phyloP scores from a whole-genome alignment of 2,329 filamentous ascomycete species.

The Colletotrichum truncatum region DNA sequence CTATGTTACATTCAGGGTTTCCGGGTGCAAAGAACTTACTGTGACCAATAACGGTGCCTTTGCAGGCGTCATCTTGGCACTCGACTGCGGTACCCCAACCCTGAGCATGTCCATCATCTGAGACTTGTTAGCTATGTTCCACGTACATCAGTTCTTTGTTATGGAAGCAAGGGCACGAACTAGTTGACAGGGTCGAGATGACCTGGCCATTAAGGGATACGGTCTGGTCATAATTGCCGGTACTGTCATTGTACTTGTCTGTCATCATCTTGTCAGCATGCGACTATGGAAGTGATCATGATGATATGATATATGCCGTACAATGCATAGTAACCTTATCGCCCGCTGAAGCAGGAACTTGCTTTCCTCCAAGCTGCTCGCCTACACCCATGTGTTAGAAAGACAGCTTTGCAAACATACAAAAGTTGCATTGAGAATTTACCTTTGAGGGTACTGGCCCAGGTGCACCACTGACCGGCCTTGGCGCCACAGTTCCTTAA shows the following conservation, averaged over 20 bases:
- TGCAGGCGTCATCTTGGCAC: conserved; percentile 2
- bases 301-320: not conserved
- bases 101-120: not conserved
- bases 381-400: not conserved
- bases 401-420: rapidly evolving
- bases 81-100: conserved; percentile 8
- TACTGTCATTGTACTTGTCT: conserved; percentile 15
- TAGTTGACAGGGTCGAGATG: not conserved
- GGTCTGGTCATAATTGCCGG: conserved; percentile 5
- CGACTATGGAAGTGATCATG: too few relatives aligned
- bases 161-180: not conserved
- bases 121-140: not conserved
- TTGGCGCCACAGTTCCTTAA: conserved; percentile 1
- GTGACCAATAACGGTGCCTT: conserved; percentile 1
- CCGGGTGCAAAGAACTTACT: not conserved
- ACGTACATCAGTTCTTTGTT: too few relatives aligned
- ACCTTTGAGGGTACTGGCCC: conserved; percentile 8
- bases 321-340: conserved; percentile 8
- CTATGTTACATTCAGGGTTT: not conserved
- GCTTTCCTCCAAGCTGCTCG: conserved; percentile 2
- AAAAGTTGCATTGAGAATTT: not conserved
- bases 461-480: conserved; percentile 4
- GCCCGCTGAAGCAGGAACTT: not conserved
- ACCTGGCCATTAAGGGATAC: conserved; percentile 4
- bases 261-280: not conserved